These are phyloP conservation scores for Sodiomyces alkalinus DNA, from an alignment of 2,329 filamentous ascomycete genomes.

Conservation along the genomic window DNA sequence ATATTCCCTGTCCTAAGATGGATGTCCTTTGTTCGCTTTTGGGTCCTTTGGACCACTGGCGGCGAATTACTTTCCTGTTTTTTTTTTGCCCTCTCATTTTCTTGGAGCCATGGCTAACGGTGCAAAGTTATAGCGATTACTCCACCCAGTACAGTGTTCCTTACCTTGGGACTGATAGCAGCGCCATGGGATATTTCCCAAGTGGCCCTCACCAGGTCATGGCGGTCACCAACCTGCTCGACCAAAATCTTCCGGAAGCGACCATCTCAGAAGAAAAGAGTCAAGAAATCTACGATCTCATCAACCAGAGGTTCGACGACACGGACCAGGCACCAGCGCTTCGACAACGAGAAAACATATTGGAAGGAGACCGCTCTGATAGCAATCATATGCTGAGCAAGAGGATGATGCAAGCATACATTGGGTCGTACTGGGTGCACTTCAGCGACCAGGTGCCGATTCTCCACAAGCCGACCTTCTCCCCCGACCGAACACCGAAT, in stretches of 20 bases:
- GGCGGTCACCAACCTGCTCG: conserved; percentile 75
- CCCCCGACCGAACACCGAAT: conserved; percentile 71
- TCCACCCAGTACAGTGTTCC: conserved; percentile 32
- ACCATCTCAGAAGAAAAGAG: conserved; percentile 79
- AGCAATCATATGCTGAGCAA: conserved; percentile 59
- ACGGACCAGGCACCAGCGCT: conserved; percentile 59
- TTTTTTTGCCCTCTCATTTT: background rate
- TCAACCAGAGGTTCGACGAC: conserved; percentile 69
- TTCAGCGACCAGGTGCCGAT: conserved; percentile 93
- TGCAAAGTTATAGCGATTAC: conserved; percentile 35
- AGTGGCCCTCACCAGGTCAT: conserved; percentile 63
- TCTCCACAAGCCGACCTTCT: conserved; percentile 86
- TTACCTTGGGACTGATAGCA: conserved; percentile 31
- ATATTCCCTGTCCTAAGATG: background rate
- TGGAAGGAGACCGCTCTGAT: conserved; percentile 61
- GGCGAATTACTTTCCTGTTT: background rate
- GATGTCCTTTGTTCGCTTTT: no score
- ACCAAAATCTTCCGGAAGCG: conserved; percentile 64
- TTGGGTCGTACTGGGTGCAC: conserved; percentile 85
- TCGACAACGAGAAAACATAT: conserved; percentile 59
- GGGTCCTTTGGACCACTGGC: no score
- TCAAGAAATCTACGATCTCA: conserved; percentile 67
- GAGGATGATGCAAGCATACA: conserved; percentile 92
- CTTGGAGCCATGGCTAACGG: no score
- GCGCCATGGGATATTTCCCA: conserved; percentile 39